Evolutionary conservation across 2,329 filamentous ascomycete genomes (phyloP).

Genomic region (Elsinoe arachidis): DNA sequence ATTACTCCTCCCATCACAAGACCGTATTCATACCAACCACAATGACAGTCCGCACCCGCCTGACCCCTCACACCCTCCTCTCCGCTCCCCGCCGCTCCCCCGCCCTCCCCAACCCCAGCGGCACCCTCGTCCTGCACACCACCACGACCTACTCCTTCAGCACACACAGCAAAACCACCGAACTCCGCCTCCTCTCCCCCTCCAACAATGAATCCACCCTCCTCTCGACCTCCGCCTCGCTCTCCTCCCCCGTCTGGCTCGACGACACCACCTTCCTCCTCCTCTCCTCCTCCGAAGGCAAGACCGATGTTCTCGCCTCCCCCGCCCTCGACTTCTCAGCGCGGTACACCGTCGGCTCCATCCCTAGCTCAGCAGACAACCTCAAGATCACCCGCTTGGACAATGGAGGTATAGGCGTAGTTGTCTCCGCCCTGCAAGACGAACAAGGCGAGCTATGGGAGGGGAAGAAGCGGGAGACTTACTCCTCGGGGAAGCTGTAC

Average conservation of each 20-base stretch:
- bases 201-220: constrained; percentile 55
- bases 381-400: constrained; percentile 37
- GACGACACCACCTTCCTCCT: constrained; percentile 53
- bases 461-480: constrained; percentile 39
- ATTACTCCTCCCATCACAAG: not conserved
- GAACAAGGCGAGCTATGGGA: constrained; percentile 57
- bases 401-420: constrained; percentile 34
- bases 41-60: constrained; percentile 64
- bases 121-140: constrained; percentile 57
- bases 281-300: constrained; percentile 35
- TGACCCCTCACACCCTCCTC: constrained; percentile 69
- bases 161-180: constrained; percentile 57
- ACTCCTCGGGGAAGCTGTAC: constrained; percentile 41
- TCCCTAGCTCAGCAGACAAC: constrained; percentile 41
- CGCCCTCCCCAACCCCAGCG: constrained; percentile 60
- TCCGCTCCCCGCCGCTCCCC: constrained; percentile 64
- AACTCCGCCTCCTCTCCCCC: constrained; percentile 65
- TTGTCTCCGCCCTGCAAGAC: constrained; percentile 53
- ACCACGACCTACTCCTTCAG: constrained; percentile 74
- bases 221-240: constrained; percentile 55
- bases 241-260: constrained; percentile 69
- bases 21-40: constrained; percentile 17
- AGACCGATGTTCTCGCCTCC: constrained; percentile 29
- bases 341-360: constrained; percentile 32
- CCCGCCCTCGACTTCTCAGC: constrained; percentile 19